These are phyloP conservation scores for Lachnellula occidentalis DNA, from an alignment of 2,329 filamentous ascomycete genomes.

Conservation along the genomic window DNA sequence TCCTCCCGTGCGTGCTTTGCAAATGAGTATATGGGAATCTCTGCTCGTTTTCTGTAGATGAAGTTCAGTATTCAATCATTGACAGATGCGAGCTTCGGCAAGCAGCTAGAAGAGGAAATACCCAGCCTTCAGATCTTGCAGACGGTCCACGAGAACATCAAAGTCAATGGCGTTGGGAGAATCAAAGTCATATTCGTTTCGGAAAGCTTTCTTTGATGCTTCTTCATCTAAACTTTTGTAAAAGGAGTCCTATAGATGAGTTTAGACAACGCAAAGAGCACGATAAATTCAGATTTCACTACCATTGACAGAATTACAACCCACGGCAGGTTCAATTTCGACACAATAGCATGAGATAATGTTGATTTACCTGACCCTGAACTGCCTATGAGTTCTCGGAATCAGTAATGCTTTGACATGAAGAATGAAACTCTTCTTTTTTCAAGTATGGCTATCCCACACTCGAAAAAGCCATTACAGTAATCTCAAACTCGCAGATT, in stretches of 20 bases:
- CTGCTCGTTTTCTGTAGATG: conserved; percentile 65
- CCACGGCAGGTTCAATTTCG: conserved; percentile 87
- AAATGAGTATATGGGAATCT: conserved; percentile 95
- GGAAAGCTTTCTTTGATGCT: conserved; percentile 73
- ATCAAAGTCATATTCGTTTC: conserved; percentile 94
- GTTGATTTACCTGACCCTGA: conserved; percentile 87
- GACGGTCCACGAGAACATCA: conserved; percentile 72
- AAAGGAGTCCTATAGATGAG: conserved; percentile 72
- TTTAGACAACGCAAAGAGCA: conserved; percentile 2
- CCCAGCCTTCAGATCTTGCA: conserved; percentile 87
- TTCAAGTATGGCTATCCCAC: too few relatives aligned
- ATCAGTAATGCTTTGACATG: background rate
- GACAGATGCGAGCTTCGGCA: background rate
- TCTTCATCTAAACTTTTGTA: conserved; percentile 85
- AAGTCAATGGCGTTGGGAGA: conserved; percentile 93
- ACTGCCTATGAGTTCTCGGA: background rate
- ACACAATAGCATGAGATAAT: conserved; percentile 84
- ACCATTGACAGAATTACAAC: conserved; percentile 97
- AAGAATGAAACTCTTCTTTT: too few relatives aligned
- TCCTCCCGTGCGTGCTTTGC: conserved; percentile 77
- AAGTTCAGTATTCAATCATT: background rate
- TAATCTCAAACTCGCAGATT: background rate
- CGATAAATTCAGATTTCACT: conserved; percentile 35
- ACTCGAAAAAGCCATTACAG: too few relatives aligned
- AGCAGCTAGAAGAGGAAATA: conserved; percentile 38